Percentiles rank a stretch among this genome's conserved stretches.
Conservation (phyloP, 306 rosid species). For the Cucumis melo region DNA sequence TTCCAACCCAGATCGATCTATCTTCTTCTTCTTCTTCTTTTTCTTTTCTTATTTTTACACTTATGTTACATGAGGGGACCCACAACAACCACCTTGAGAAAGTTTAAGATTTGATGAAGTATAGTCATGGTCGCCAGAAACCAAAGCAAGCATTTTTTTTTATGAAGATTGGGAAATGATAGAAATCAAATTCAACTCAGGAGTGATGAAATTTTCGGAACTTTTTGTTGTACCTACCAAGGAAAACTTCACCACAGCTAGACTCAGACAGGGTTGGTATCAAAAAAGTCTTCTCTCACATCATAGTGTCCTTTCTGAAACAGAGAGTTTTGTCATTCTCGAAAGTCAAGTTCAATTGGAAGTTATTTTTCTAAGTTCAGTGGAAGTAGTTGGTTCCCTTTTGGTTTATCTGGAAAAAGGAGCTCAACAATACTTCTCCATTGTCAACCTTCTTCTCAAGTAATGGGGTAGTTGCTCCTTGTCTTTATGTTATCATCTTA, state of each 20-base stretch:
- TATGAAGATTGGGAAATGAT: background rate
- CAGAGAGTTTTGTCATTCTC: constrained; percentile 1
- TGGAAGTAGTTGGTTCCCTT: constrained; percentile 41
- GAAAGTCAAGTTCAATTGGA: constrained; percentile 1
- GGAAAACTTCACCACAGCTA: constrained; percentile 17
- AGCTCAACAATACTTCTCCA: constrained; percentile 36
- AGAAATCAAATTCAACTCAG: constrained; percentile 12
- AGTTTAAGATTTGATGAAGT: background rate
- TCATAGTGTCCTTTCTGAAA: constrained; percentile 11
- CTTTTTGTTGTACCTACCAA: constrained; percentile 13
- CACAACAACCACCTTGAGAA: background rate
- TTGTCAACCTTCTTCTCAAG: constrained; percentile 40
- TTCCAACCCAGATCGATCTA: background rate
- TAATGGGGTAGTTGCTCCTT: constrained; percentile 31
- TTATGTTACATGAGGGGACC: constrained; percentile 2
- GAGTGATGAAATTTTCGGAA: constrained; percentile 4
- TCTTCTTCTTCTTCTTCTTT: background rate
- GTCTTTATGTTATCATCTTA: constrained; percentile 10
- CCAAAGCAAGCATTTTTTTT: background rate
- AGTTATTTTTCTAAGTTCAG: constrained; percentile 4
- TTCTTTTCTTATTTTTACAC: background rate
- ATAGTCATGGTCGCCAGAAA: background rate
- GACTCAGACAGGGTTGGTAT: background rate
- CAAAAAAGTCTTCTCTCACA: constrained; percentile 5
- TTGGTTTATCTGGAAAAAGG: constrained; percentile 33